Evolutionary conservation across 176 grass and related monocot genomes (phyloP), one percentile per base, ranked within the genome.

Genomic region (Oryza australiensis): DNA sequence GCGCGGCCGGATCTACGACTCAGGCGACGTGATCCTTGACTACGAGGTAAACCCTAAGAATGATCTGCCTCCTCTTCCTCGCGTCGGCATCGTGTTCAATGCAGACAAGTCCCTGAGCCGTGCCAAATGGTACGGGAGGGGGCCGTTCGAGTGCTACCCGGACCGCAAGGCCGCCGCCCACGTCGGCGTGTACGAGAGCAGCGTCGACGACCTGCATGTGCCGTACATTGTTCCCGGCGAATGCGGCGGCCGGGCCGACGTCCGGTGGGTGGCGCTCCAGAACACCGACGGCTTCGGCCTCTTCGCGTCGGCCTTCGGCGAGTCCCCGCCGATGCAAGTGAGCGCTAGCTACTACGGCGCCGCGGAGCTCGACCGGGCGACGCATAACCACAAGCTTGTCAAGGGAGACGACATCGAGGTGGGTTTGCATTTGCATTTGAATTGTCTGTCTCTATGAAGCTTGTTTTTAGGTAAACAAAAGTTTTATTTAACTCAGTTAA

Each of bases 91-190:
- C 3, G 84, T 93, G 75, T 95, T 98, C 43, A 77, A 86, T 27
- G 62, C 79, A 2, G 90, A 90, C 3, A 91, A 88, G 30, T 90
- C 87, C 38, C 46, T 98, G 83, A 83, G 85, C 72, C 71, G 35
- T 11, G 84, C 91, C 24, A 80, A 66, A 7, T 95, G 92, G 90
- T 95, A 95, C 5, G 95, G 95, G 3, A 87, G 65, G 23, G 95
- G 95, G 0, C 92, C 92, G 26, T 91, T 95, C n/a, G 95, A 98
- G 68, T 98, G 95, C 77, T 98, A 98, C 68, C 92, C 92, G 0
- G 95, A 98, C 83, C 84, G 92, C 27, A 98, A 98, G 51, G 88
- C 86, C 37, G 86, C 90, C 2, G 92, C 95, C 0, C 92, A 95
- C 57, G 87, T 98, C 15, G 75, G 84, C 28, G 71, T 95, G 48